phyloP scores from a whole-genome alignment of 2,329 filamentous ascomycete species.

The Calonectria leucothoes region DNA sequence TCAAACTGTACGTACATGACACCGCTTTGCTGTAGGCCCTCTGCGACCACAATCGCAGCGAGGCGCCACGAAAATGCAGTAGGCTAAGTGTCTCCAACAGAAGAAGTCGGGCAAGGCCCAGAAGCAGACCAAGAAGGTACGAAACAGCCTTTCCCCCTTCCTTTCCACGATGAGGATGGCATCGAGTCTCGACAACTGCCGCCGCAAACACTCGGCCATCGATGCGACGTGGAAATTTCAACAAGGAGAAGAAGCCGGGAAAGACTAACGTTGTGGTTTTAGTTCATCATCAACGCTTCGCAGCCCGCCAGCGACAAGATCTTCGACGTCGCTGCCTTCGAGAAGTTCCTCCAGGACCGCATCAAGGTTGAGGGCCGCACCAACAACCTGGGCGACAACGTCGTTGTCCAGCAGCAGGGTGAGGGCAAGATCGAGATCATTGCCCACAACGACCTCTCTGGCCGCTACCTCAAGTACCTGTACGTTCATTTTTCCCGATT shows the following conservation, averaged over 20 bases:
- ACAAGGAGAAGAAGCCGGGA: background rate
- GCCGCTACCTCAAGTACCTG: slow-evolving; percentile 99
- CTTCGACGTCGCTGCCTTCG: slow-evolving; percentile 98
- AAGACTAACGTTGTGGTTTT: slow-evolving; percentile 30
- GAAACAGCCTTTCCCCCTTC: slow-evolving; percentile 28
- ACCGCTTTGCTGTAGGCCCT: slow-evolving; percentile 93
- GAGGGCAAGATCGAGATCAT: slow-evolving; percentile 99
- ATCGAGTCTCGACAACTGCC: slow-evolving; percentile 2
- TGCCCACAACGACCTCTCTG: slow-evolving; percentile 97
- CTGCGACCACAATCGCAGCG: slow-evolving; percentile 10
- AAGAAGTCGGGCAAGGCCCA: slow-evolving; percentile 77
- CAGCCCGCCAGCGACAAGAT: slow-evolving; percentile 99
- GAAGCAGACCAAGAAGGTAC: slow-evolving; percentile 90
- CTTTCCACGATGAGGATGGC: background rate
- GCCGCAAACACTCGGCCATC: background rate
- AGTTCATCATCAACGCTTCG: slow-evolving; percentile 99
- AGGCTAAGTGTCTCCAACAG: slow-evolving; percentile 86
- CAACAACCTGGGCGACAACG: slow-evolving; percentile 95
- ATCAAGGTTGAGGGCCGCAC: slow-evolving; percentile 99
- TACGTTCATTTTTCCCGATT: slow-evolving; percentile 66
- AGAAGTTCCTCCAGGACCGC: slow-evolving; percentile 99
- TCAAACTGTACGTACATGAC: slow-evolving; percentile 85
- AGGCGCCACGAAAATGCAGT: slow-evolving; percentile 73
- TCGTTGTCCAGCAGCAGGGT: slow-evolving; percentile 89
- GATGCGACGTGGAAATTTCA: background rate